A percentile compares a stretch with the other conserved stretches of the same genome.
Evolutionary conservation across 2,329 filamentous ascomycete species (phyloP).

Genomic region (Dendryphion nanum): DNA sequence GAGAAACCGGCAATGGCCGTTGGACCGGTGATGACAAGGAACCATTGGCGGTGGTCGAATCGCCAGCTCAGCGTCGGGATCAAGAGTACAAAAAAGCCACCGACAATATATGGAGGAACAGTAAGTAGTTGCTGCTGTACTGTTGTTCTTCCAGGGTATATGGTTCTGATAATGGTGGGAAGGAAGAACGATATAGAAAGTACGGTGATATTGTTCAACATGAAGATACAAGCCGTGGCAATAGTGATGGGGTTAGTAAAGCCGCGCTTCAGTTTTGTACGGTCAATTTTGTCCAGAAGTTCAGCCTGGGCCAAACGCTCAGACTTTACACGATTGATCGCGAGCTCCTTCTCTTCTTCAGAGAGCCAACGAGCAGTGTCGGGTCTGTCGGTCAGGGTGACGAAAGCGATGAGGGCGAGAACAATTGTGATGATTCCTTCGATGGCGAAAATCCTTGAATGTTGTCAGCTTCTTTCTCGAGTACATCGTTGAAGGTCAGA

Average conservation of each 20-base stretch:
- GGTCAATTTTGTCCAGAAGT: constrained; percentile 61
- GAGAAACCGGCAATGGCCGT: constrained; percentile 65
- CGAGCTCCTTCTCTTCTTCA: constrained; percentile 61
- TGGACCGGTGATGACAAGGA: constrained; percentile 57
- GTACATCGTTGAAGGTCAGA: background rate
- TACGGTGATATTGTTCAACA: constrained; percentile 65
- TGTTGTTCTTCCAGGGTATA: constrained; percentile 57
- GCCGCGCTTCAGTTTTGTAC: constrained; percentile 57
- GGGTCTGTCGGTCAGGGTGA: constrained; percentile 65
- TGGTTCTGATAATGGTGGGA: constrained; percentile 65
- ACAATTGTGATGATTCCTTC: constrained; percentile 62
- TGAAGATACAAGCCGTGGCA: constrained; percentile 54
- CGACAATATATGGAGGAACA: constrained; percentile 66
- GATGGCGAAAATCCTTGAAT: constrained; percentile 58
- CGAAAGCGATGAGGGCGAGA: constrained; percentile 56
- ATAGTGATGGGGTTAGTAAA: constrained; percentile 62
- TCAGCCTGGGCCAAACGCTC: constrained; percentile 60
- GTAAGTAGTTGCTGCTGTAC: constrained; percentile 65
- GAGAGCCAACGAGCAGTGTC: constrained; percentile 64
- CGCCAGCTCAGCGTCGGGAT: constrained; percentile 60
- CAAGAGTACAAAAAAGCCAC: constrained; percentile 60
- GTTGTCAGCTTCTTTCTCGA: background rate
- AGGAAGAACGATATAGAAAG: constrained; percentile 66
- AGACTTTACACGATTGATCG: constrained; percentile 62
- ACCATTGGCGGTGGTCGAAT: constrained; percentile 56